These are phyloP conservation scores for Hemerocallis citrina DNA, from an alignment of 106 monocot species.

Conservation along the genomic window DNA sequence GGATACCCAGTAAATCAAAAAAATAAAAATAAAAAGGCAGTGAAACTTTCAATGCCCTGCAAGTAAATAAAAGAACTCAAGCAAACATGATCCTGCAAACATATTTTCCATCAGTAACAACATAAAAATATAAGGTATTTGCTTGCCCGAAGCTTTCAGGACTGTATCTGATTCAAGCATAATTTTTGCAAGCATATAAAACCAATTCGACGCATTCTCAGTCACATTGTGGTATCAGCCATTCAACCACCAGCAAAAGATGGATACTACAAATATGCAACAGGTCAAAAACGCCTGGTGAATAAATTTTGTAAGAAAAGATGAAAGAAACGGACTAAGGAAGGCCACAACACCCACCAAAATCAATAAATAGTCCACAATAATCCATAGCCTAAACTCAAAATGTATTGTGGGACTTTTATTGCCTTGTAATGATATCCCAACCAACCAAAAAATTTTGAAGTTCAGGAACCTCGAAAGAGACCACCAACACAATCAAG, in stretches of 20 bases:
- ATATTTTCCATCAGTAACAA: too few relatives aligned
- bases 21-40: too few relatives aligned
- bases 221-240: neutral
- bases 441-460: slow-evolving; percentile 2
- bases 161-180: too few relatives aligned
- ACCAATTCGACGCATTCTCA: neutral
- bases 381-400: neutral
- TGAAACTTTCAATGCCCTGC: too few relatives aligned
- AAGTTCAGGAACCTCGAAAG: neutral
- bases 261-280: slow-evolving; percentile 2
- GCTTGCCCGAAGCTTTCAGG: too few relatives aligned
- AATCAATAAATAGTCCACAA: slow-evolving; percentile 2
- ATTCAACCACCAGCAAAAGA: neutral
- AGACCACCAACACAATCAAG: slow-evolving; percentile 47
- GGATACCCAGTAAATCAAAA: too few relatives aligned
- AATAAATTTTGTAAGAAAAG: too few relatives aligned
- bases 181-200: too few relatives aligned
- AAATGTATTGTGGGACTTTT: neutral
- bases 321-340: neutral
- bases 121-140: too few relatives aligned
- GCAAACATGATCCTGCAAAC: too few relatives aligned
- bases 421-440: neutral
- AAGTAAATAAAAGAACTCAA: too few relatives aligned
- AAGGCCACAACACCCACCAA: neutral
- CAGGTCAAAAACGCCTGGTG: neutral